phyloP scores from a whole-genome alignment of 202 grass and related monocot species.

The Setaria viridis region DNA sequence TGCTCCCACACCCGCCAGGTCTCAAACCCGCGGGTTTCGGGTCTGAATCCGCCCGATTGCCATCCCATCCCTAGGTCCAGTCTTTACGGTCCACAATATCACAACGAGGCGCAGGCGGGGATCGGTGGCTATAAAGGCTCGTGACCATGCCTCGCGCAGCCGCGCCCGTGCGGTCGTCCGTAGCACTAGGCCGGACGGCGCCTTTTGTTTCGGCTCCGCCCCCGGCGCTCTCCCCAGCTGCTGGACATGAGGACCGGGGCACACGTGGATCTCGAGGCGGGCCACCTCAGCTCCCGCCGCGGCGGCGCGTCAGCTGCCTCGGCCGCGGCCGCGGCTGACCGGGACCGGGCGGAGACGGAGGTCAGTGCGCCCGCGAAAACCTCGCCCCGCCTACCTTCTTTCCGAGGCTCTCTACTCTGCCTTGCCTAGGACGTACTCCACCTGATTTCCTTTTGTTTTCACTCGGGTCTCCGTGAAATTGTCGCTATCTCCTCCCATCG shows the following conservation, averaged over 20 bases:
- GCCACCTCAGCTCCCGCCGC: neutral
- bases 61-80: too few species aligned
- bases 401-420: neutral
- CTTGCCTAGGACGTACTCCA: neutral
- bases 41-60: too few species aligned
- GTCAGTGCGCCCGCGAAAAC: slow-evolving; percentile 26
- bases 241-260: neutral
- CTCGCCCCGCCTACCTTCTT: neutral
- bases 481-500: neutral
- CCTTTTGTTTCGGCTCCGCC: neutral
- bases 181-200: neutral
- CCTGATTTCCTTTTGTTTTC: neutral
- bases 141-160: neutral
- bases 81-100: too few species aligned
- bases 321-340: neutral
- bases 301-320: neutral
- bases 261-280: slow-evolving; percentile 32
- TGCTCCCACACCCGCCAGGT: too few species aligned
- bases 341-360: neutral
- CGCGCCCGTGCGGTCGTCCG: neutral
- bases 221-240: neutral
- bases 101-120: neutral
- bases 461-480: too few species aligned
- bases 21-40: too few species aligned
- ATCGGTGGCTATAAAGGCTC: neutral